Evolutionary conservation across 225 moss, liverwort and hornwort species (phyloP).

Genomic region (Ulota crispa): DNA sequence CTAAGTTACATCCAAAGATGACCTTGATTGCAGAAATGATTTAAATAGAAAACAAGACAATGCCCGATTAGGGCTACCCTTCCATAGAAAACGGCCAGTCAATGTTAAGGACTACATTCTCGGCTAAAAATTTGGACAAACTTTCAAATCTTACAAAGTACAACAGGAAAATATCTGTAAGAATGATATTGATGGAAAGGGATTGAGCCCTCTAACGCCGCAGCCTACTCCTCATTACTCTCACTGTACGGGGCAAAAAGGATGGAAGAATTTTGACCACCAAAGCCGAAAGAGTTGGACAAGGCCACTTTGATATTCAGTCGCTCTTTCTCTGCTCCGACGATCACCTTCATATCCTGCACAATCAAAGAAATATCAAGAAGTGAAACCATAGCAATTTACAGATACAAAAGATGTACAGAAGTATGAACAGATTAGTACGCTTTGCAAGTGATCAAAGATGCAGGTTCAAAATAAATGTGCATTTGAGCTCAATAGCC

Average conservation of each 20-base stretch:
- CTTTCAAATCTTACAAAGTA: slow-evolving; percentile 31
- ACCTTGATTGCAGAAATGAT: slow-evolving; percentile 9
- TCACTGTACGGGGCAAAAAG: slow-evolving; percentile 82
- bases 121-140: slow-evolving; percentile 30
- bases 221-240: slow-evolving; percentile 61
- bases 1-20: slow-evolving; percentile 1
- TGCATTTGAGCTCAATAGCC: not conserved
- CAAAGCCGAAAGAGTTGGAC: slow-evolving; percentile 92
- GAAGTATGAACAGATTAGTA: not conserved
- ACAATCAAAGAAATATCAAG: slow-evolving; percentile 1
- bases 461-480: not conserved
- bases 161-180: slow-evolving; percentile 35
- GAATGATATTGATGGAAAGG: slow-evolving; percentile 13
- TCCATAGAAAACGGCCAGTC: slow-evolving; percentile 3
- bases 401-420: not conserved
- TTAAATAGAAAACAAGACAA: slow-evolving; percentile 1
- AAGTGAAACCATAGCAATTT: not conserved
- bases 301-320: slow-evolving; percentile 85
- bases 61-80: not conserved
- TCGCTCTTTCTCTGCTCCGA: slow-evolving; percentile 82
- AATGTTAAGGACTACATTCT: slow-evolving; percentile 17
- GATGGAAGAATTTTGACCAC: slow-evolving; percentile 92
- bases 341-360: slow-evolving; percentile 55
- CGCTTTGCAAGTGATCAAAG: slow-evolving; percentile 1
- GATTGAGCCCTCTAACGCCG: slow-evolving; percentile 18